Conservation (phyloP, 306 rosid species). For the Hippophae tibetana region DNA sequence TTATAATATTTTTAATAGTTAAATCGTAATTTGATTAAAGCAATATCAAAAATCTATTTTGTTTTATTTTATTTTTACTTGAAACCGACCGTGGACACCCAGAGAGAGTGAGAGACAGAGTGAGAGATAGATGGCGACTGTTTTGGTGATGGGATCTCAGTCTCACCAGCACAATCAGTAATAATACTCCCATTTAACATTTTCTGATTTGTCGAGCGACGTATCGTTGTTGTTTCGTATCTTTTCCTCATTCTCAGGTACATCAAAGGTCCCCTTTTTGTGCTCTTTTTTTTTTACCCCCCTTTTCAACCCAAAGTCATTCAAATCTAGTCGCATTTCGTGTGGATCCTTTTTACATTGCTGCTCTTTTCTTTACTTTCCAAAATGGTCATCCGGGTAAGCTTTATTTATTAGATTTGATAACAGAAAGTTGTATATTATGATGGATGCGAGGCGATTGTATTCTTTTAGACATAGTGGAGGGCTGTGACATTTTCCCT, state of each 20-base stretch:
- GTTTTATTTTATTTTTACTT: no score
- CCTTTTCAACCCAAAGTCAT: conserved; percentile 4
- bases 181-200: conserved; percentile 35
- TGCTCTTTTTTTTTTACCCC: neutral
- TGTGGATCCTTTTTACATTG: conserved; percentile 46
- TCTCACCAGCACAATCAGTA: conserved; percentile 33
- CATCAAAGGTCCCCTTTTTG: neutral
- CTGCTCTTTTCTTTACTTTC: conserved; percentile 6
- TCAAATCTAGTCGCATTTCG: conserved; percentile 2
- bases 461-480: conserved; percentile 1
- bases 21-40: no score
- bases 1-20: no score
- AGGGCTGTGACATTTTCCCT: neutral
- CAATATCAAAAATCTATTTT: no score
- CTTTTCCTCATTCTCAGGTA: conserved; percentile 31
- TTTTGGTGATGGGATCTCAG: conserved; percentile 60
- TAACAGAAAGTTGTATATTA: conserved; percentile 4
- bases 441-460: conserved; percentile 2
- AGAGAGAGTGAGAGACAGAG: conserved; percentile 11
- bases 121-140: conserved; percentile 29
- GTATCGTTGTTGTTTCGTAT: conserved; percentile 3
- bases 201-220: conserved; percentile 11
- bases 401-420: conserved; percentile 18
- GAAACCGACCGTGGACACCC: no score
- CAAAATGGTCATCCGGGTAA: conserved; percentile 30